These are phyloP conservation scores for Saccharomycopsis lassenensis DNA, from an alignment of 805 yeast species.

Conservation along the genomic window DNA sequence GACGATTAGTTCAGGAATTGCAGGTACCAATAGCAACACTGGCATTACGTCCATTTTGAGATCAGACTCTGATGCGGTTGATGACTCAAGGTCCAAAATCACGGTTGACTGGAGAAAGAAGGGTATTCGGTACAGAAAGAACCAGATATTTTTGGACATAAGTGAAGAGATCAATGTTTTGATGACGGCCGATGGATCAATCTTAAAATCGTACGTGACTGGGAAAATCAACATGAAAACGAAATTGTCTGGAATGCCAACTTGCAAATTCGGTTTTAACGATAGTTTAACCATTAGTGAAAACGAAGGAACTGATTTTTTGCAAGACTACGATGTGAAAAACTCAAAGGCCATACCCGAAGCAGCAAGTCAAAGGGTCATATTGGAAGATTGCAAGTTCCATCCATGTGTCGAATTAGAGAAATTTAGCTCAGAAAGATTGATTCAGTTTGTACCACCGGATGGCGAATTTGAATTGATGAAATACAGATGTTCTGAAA, in stretches of 20 bases:
- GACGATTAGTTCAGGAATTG: too few relatives aligned
- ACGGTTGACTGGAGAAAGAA: slow-evolving; percentile 57
- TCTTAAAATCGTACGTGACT: slow-evolving; percentile 60
- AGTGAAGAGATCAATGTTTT: slow-evolving; percentile 65
- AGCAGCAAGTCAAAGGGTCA: slow-evolving; percentile 39
- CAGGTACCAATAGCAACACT: too few relatives aligned
- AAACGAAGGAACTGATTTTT: slow-evolving; percentile 19
- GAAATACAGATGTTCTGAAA: slow-evolving; percentile 53
- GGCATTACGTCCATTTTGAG: too few relatives aligned
- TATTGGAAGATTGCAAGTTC: slow-evolving; percentile 68
- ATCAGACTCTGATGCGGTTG: too few relatives aligned
- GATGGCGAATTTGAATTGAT: slow-evolving; percentile 80
- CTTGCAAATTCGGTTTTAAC: slow-evolving; percentile 69
- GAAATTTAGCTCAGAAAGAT: slow-evolving; percentile 51
- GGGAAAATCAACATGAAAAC: slow-evolving; percentile 66
- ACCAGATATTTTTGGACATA: slow-evolving; percentile 70
- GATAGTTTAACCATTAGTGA: slow-evolving; percentile 32
- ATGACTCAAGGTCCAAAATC: too few relatives aligned
- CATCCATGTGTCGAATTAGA: slow-evolving; percentile 78
- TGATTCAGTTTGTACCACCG: slow-evolving; percentile 72
- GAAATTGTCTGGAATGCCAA: slow-evolving; percentile 72
- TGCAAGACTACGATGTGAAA: slow-evolving; percentile 23
- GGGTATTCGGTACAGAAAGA: slow-evolving; percentile 68
- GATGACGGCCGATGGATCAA: slow-evolving; percentile 51
- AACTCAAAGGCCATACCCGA: slow-evolving; percentile 26